Base-by-base conservation (phyloP, 352 stramenopile genomes). In the Globisporangium rhizosaccharum region DNA sequence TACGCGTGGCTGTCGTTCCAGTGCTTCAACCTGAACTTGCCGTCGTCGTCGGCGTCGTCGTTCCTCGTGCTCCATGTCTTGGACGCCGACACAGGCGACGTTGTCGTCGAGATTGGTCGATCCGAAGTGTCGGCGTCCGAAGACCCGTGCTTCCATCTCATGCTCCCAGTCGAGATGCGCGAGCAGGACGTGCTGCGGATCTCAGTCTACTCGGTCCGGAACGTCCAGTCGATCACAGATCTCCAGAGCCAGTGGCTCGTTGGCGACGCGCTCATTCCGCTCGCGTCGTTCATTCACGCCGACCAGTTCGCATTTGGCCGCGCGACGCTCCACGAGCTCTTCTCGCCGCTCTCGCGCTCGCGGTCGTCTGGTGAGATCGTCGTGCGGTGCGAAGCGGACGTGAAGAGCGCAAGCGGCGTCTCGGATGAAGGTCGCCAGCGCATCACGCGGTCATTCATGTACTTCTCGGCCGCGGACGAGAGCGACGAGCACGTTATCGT, bases 1-100 rank as follows among this genome's bases (percentile, higher is more conserved):
- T 76, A 68, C 52, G 78, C 79, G 41, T 94, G 85, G 85, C 62
- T 94, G 44, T 94, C 85, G 8, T 94, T 92, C 55, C 82, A 92
- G 65, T 92, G 82, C 47, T 91, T 92, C 49, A 84, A 85, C 48
- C 71, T 94, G 54, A 88, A 76, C 17, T 63, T 92, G 8, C 82
- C 82, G n/a, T 82, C 79, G 3, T 76, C 68, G 50, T 53, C 48
- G 44, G 71, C 76, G 30, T 71, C 73, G 14, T 86, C 80, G 1
- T 87, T 94, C 52, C 70, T 94, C 25, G 80, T 92, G 30, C 59
- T 94, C 18, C 73, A 94, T 49, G 45, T 79, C 23, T 61, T 90
- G 45, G 65, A 88, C 52, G 47, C 65, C 0, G 67, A 75, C 26
- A 87, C 68, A 2, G 75, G 67, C 1, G 64, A 65, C 8, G 60